Base-by-base conservation (phyloP, 73 alveolate genomes). In the Paramecium biaurelia region DNA sequence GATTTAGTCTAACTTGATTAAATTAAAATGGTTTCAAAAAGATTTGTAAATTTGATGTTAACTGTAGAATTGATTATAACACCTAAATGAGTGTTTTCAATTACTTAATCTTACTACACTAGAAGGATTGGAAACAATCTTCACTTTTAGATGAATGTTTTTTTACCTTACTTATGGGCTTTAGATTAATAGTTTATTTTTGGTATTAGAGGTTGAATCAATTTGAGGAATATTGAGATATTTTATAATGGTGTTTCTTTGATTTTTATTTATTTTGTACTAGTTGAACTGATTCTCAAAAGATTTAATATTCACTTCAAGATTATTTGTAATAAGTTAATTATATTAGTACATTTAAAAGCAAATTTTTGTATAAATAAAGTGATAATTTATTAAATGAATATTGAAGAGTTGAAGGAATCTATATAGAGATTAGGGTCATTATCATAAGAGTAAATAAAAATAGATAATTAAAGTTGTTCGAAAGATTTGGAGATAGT, bases 381-480 rank as follows among this genome's bases (percentile, higher is more conserved):
- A 32, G 42, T 59, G 79, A 59, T 59, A 59, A 26, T 49, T 49
- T 59, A 49, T 49, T 14, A 49, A 59, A 59, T 59, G 43, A 59
- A 76, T 23, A 20, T 76, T 15, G 89, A 76, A 18, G 89, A 41
- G 26, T 4, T 76, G 41, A 76, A 76, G 26, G 89, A 76, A 5
- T 28, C 49, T 12, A 2, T 76, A 38, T 11, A 76, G 89, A 76
- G 30, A 41, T 34, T 76, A 41, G 38, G 42, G 42, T 35, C 42
- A 7, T 9, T 18, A 28, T 24, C 43, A n/a, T 14, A 42, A 45
- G 42, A 30, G 58, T 26, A 15, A 6, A 11, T 11, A 2, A 28
- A 12, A 10, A 12, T 2, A 10, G 32, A 70, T 34, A 41, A 28
- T 21, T 8, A 23, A 41, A 58, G 28, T 21, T 58, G 42, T 4